These are phyloP conservation scores for Artomyces pyxidatus DNA, from an alignment of 768 basidiomycete species.

Conservation along the genomic window DNA sequence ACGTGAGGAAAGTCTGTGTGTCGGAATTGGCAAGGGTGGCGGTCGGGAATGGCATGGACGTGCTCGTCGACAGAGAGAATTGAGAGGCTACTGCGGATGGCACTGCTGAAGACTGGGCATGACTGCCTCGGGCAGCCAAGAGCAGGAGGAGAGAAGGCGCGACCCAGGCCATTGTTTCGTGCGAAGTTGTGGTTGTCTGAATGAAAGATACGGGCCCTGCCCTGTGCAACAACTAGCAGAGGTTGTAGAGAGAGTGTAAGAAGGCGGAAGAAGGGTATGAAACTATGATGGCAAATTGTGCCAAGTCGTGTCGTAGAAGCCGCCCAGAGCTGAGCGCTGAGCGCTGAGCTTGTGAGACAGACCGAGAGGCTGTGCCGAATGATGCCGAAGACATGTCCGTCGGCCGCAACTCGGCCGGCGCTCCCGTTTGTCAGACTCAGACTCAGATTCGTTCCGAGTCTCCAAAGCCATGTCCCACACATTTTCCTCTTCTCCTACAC, in stretches of 20 bases:
- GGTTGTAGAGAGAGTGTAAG: not conserved
- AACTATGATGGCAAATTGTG: too few species aligned
- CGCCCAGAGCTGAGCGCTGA: too few species aligned
- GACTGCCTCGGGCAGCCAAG: not conserved
- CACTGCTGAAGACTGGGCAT: not conserved
- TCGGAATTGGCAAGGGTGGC: slow-evolving; percentile 45
- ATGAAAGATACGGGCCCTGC: not conserved
- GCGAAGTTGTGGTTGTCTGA: not conserved
- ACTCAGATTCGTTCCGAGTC: not conserved
- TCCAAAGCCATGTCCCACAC: too few species aligned
- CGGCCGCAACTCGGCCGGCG: not conserved
- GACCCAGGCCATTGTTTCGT: not conserved
- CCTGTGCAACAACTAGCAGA: not conserved
- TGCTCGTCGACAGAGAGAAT: slow-evolving; percentile 52
- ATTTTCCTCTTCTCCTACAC: not conserved
- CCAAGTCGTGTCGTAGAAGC: too few species aligned
- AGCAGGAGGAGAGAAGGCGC: not conserved
- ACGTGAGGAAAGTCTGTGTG: slow-evolving; percentile 41
- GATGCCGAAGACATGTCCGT: too few species aligned
- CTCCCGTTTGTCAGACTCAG: not conserved
- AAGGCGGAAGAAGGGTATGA: too few species aligned
- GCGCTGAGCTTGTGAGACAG: not conserved
- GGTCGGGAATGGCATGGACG: slow-evolving; percentile 56
- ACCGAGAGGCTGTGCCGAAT: too few species aligned
- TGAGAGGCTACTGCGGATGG: slow-evolving; percentile 32